Evolutionary conservation across 371 early-diverging fungal species (phyloP).

Genomic region (Spraguea lophii): DNA sequence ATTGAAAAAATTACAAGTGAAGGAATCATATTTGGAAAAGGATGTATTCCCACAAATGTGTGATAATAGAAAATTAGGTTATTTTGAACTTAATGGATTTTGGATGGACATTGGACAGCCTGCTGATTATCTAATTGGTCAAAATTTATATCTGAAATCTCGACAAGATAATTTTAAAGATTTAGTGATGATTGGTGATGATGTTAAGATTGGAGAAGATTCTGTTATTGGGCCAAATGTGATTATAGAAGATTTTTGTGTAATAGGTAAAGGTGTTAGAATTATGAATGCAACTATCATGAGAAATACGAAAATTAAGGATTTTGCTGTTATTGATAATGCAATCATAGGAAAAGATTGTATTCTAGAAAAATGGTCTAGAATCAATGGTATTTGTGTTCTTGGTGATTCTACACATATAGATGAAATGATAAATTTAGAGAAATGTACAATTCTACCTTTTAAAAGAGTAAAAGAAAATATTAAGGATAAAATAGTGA

Average conservation of each 20-base stretch:
- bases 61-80: constrained; percentile 56
- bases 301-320: constrained; percentile 61
- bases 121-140: constrained; percentile 81
- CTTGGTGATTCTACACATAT: constrained; percentile 65
- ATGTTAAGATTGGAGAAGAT: constrained; percentile 66
- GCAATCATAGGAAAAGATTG: constrained; percentile 88
- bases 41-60: constrained; percentile 88
- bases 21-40: constrained; percentile 53
- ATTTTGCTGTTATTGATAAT: constrained; percentile 65
- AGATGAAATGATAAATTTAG: constrained; percentile 53
- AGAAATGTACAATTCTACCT: neutral
- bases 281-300: constrained; percentile 66
- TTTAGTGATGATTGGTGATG: constrained; percentile 60
- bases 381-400: constrained; percentile 74
- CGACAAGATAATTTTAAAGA: constrained; percentile 54
- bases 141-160: constrained; percentile 65
- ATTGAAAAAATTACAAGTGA: constrained; percentile 63
- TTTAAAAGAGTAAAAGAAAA: neutral
- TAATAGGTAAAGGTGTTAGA: constrained; percentile 76
- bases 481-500: neutral
- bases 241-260: constrained; percentile 65
- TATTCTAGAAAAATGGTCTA: constrained; percentile 67
- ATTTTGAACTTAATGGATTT: constrained; percentile 76
- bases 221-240: constrained; percentile 85
- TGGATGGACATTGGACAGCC: constrained; percentile 99